Evolutionary conservation across 2,329 filamentous ascomycete genomes (phyloP), one percentile per base, ranked within the genome.

Genomic region (Fusarium sulawesiense): DNA sequence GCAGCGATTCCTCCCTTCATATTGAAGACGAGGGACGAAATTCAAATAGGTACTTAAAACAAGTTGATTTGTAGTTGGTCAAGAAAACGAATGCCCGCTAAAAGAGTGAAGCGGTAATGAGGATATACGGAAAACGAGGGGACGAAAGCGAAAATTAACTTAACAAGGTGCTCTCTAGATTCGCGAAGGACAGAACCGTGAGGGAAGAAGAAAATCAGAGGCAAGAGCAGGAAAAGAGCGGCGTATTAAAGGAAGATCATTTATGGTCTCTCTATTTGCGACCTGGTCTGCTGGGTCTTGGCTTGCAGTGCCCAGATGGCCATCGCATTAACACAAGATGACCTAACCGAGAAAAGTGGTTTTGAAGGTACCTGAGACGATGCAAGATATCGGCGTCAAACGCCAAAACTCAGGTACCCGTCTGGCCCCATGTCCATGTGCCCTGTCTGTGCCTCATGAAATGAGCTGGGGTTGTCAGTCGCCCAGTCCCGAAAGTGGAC

Each of bases 91-190:
- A 85, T 89, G 91, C 88, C 92, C 92, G 92, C 92, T 94, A 84
- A 94, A 93, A 81, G 92, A 93, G 89, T 93, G 91, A 93, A 93
- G 91, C 91, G 90, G 90, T 91, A 77, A 81, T 85, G 78, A 42
- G 75, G 75, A 68, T 73, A 77, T 53, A 70, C 79, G 75, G 76
- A 80, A 46, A 84, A 83, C 79, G 80, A 83, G 82, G 83, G 78
- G 82, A 83, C 81, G 83, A 86, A 85, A 85, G 83, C 81, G 80
- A 78, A 75, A 74, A 64, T 71, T 69, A 70, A 78, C 77, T 71
- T 69, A 70, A 78, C 77, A 78, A 80, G 80, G 51, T 66, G 81
- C 82, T 80, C 81, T 80, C 81, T 84, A 83, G 83, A 82, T 83
- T 84, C 82, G 80, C 77, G 84, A 85, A 83, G 78, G 79, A 79